Percentiles rank a stretch among this genome's conserved stretches.
Conservation (phyloP, 148 eudicot species). For the Vaccinium corymbosum region DNA sequence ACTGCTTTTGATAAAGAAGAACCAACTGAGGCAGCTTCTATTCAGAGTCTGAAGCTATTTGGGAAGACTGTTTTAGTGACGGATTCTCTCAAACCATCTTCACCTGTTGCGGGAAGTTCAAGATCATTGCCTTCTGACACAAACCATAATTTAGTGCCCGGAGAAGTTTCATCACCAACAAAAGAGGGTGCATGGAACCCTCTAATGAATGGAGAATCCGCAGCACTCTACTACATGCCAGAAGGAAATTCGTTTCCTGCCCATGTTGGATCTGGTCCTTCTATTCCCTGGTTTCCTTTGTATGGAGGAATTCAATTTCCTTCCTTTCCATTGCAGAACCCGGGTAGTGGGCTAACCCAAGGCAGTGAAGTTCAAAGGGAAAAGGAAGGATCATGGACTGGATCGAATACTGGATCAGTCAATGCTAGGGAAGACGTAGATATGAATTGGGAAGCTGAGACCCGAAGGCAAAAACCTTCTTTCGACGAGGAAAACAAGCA, state of each 20-base stretch:
- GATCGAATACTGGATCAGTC: slow-evolving; percentile 37
- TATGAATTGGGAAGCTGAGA: slow-evolving; percentile 32
- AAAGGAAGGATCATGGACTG: slow-evolving; percentile 42
- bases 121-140: slow-evolving; percentile 23
- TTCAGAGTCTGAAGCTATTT: slow-evolving; percentile 63
- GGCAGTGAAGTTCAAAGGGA: slow-evolving; percentile 36
- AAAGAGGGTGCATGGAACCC: slow-evolving; percentile 20
- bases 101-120: slow-evolving; percentile 21
- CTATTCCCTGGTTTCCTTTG: slow-evolving; percentile 41
- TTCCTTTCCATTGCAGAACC: slow-evolving; percentile 20
- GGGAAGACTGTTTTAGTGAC: slow-evolving; percentile 63
- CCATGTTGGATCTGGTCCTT: slow-evolving; percentile 18
- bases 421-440: slow-evolving; percentile 25
- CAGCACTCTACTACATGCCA: slow-evolving; percentile 16
- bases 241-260: slow-evolving; percentile 21
- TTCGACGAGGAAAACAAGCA: slow-evolving; percentile 18
- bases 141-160: slow-evolving; percentile 18
- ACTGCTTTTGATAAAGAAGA: slow-evolving; percentile 28
- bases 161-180: neutral
- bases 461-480: slow-evolving; percentile 21
- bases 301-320: slow-evolving; percentile 34
- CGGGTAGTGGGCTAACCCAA: slow-evolving; percentile 17
- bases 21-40: slow-evolving; percentile 32
- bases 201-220: slow-evolving; percentile 12
- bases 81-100: slow-evolving; percentile 31